A percentile compares a stretch with the other conserved stretches of the same genome.
Conservation (phyloP, 2,329 filamentous ascomycete species). For the Pseudopithomyces maydicus region DNA sequence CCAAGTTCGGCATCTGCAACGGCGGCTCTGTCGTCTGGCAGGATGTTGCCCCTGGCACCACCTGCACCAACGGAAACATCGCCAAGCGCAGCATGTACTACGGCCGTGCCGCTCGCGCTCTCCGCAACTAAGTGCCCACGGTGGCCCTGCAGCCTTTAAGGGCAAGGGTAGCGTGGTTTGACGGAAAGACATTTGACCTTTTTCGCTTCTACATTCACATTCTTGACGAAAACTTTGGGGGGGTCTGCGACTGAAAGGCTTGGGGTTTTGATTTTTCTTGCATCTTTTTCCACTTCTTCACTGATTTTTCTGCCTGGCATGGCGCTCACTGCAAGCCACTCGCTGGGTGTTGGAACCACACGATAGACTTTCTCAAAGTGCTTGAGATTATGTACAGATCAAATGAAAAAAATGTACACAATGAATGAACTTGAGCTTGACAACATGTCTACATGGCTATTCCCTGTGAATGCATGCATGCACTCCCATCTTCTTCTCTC, state of each 20-base stretch:
- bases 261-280: not conserved
- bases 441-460: not conserved
- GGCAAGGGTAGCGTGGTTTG: not conserved
- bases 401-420: not conserved
- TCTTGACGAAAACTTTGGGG: slow-evolving; percentile 2
- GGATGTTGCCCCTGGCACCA: slow-evolving; percentile 50
- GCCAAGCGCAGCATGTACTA: slow-evolving; percentile 34
- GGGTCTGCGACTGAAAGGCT: slow-evolving; percentile 10
- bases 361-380: slow-evolving; percentile 11
- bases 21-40: slow-evolving; percentile 48
- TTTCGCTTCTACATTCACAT: not conserved
- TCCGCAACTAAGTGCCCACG: not conserved
- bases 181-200: not conserved
- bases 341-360: not conserved
- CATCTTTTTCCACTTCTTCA: not conserved
- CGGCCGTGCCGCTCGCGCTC: slow-evolving; percentile 33
- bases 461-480: not conserved
- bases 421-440: not conserved
- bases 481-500: too few relatives aligned
- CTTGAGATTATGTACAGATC: slow-evolving; percentile 10
- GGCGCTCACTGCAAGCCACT: not conserved
- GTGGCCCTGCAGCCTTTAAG: not conserved
- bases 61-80: slow-evolving; percentile 50
- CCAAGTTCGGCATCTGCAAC: slow-evolving; percentile 51
- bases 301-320: not conserved